Evolutionary conservation across 208 protist species (phyloP), one percentile per base, ranked within the genome.

Genomic region (Blastocrithidia nonstop): DNA sequence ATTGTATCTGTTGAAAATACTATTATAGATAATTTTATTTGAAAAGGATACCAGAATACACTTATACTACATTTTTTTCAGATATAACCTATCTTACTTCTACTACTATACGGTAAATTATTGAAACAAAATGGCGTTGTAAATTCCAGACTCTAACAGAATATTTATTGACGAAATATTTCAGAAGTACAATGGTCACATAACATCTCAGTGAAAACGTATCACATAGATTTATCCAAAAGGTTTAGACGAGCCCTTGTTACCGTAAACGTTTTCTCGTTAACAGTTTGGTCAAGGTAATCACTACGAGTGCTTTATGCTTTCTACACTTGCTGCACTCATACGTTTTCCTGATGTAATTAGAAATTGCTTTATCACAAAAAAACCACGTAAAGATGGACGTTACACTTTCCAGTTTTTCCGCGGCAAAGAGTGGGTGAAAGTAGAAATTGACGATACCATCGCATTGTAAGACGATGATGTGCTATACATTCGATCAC

Each of bases 371-470:
- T 88, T 88, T 41, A 60, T 88, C 19, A 83, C 74, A 7, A 70
- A 80, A 57, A 70, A 77, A 37, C 62, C 75, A 19, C 73, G 74
- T 32, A 57, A 73, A 36, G 79, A 88, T 50, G 73, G 79, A 23
- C 70, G 71, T 32, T 88, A 84, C 58, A 84, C 74, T n/a, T 88
- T 88, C 48, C 70, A 76, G 48, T 84, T 88, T 54, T 84, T 84
- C 45, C 62, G 73, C 22, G 64, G 59, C n/a, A 54, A 54, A 17
- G 28, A 75, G 28, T 88, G 79, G 79, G 71, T 74, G 28, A 74
- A 72, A 35, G 63, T 88, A 1, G 79, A 85, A 39, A 88, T 88
- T 50, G 79, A 88, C 50, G 79, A 88, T 51, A 38, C 38, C 15
- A 69, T 88, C n/a, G 47, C 79, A 0, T 29, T 81, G 13, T 63